A percentile compares a stretch with the other conserved stretches of the same genome.
phyloP scores from a whole-genome alignment of 208 protist species.

The Trypanosomatidae sp. region DNA sequence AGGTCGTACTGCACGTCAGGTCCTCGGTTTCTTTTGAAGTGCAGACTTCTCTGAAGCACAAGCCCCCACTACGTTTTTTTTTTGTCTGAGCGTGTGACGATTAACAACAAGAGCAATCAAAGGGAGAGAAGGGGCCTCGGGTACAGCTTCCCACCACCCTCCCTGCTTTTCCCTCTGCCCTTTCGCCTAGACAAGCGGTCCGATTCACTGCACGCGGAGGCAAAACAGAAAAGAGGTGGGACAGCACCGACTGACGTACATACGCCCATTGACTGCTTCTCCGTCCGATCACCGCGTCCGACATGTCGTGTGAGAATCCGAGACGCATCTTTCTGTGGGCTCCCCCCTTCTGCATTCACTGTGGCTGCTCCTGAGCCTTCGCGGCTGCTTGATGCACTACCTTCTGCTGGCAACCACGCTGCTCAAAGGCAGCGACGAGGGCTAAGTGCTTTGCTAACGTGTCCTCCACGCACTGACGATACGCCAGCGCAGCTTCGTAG shows the following conservation, averaged over 20 bases:
- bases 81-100: neutral
- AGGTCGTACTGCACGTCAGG: neutral
- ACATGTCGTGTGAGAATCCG: neutral
- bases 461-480: conserved; percentile 60
- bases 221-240: neutral
- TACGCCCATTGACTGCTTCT: neutral
- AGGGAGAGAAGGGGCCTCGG: neutral
- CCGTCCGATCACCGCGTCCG: neutral
- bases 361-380: conserved; percentile 6
- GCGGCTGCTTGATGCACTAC: conserved; percentile 18
- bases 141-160: neutral
- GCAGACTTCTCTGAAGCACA: neutral
- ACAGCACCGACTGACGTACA: neutral
- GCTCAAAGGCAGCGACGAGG: conserved; percentile 44
- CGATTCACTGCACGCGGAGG: neutral
- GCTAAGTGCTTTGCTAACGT: conserved; percentile 50
- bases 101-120: neutral
- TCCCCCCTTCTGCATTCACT: conserved; percentile 3
- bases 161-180: neutral
- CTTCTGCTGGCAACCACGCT: conserved; percentile 28
- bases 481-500: conserved; percentile 42
- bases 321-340: neutral
- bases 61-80: neutral
- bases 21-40: neutral
- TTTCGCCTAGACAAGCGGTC: neutral